Percentiles rank a stretch among this genome's conserved stretches.
Evolutionary conservation across 2,329 filamentous ascomycete genomes (phyloP).

Genomic region (Aspergillaceae sp.): DNA sequence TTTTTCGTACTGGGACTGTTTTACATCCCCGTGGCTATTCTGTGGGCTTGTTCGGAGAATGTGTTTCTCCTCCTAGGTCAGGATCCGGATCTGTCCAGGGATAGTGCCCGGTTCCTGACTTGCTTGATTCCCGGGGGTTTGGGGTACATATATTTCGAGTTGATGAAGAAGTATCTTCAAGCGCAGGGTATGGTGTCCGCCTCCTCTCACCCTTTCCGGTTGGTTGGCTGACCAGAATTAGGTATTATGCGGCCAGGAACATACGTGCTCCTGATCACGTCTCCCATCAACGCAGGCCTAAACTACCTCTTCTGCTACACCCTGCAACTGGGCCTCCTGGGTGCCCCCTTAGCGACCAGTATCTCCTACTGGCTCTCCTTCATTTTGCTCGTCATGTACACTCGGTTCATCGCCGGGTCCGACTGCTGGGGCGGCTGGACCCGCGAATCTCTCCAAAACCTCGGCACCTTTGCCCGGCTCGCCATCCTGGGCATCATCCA

Average conservation of each 20-base stretch:
- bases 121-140: conserved; percentile 71
- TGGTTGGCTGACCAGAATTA: conserved; percentile 11
- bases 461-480: conserved; percentile 62
- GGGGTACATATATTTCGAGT: conserved; percentile 81
- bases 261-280: conserved; percentile 54
- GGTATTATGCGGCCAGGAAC: conserved; percentile 58
- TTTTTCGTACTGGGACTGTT: conserved; percentile 64
- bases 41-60: conserved; percentile 68
- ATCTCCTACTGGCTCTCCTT: conserved; percentile 84
- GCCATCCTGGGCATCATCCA: conserved; percentile 70
- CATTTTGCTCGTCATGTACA: conserved; percentile 63
- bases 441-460: conserved; percentile 55
- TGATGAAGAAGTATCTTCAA: conserved; percentile 56
- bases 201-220: neutral
- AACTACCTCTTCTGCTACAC: conserved; percentile 66
- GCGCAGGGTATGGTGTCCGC: conserved; percentile 40
- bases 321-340: conserved; percentile 62
- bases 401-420: conserved; percentile 59
- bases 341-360: conserved; percentile 72
- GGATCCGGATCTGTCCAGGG: conserved; percentile 64
- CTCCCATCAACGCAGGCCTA: conserved; percentile 49
- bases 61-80: conserved; percentile 69
- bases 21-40: conserved; percentile 61
- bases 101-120: conserved; percentile 64
- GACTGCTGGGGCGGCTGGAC: conserved; percentile 74